Evolutionary conservation across 352 stramenopile genomes (phyloP), one percentile per base, ranked within the genome.

Genomic region (Blastocystis sp.): DNA sequence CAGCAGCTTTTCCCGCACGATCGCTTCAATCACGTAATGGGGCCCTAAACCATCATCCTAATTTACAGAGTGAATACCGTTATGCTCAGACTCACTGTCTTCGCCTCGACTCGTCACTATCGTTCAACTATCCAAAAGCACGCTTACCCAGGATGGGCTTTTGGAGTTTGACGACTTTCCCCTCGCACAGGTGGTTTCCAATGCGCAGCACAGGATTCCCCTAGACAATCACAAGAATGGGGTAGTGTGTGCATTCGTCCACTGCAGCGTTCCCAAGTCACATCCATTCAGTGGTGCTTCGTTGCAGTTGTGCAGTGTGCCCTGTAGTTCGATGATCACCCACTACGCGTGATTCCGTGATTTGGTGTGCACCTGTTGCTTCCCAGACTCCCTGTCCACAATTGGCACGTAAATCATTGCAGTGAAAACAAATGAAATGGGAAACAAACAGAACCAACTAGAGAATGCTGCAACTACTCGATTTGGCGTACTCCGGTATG

Each of bases 101-200:
- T 60, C 11, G 9, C 4, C 19, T 6, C 34, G 21, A 7, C 38
- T 7, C n/a, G 52, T 61, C 57, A 77, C 68, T 77, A 77, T 11
- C 6, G 17, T 3, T 42, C 28, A 77, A 77, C 14, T 19, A 77
- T 0, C 0, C 40, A 19, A 42, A 4, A 59, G 34, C 17, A n/a
- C 28, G 28, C 24, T 19, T 21, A 77, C 68, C 60, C n/a, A 43
- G 34, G 9, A 77, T 40, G 21, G 68, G 68, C 24, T 77, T 77
- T 34, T 48, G 38, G 34, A 77, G 48, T 34, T 77, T 77, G 3
- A 77, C 48, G 10, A 61, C 38, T 24, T 57, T 77, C 38, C 68
- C 68, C 38, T 77, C 68, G 28, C 68, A 77, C 19, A 77, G 48
- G 28, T 77, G 68, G 28, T 77, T 77, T 77, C 68, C 68, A 57